Evolutionary conservation across 2,329 filamentous ascomycete genomes (phyloP).

Genomic region (Raffaelea albimanens): DNA sequence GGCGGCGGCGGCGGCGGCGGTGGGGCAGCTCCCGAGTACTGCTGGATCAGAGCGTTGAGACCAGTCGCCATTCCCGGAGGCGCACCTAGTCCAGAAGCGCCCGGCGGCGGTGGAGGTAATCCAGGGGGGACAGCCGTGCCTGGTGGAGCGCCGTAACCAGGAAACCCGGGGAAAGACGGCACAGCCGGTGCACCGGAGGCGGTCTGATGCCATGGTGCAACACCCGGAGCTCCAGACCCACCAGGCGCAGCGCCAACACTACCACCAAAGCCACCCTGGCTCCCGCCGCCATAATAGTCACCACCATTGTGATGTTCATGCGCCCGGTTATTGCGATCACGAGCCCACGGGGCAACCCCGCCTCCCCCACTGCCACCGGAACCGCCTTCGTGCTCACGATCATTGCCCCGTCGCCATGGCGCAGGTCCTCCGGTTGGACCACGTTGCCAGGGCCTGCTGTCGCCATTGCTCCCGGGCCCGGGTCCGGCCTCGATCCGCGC

Average conservation of each 20-base stretch:
- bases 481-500: slow-evolving; percentile 83
- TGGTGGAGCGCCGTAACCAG: slow-evolving; percentile 40
- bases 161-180: slow-evolving; percentile 16
- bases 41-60: slow-evolving; percentile 56
- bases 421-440: slow-evolving; percentile 76
- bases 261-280: slow-evolving; percentile 14
- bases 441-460: slow-evolving; percentile 79
- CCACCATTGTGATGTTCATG: slow-evolving; percentile 29
- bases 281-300: slow-evolving; percentile 25
- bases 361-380: slow-evolving; percentile 24
- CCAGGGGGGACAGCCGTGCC: slow-evolving; percentile 26
- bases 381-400: slow-evolving; percentile 35
- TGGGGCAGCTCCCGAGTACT: slow-evolving; percentile 30
- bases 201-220: slow-evolving; percentile 29
- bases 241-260: slow-evolving; percentile 20
- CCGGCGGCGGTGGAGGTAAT: slow-evolving; percentile 10
- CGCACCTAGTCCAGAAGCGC: slow-evolving; percentile 20
- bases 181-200: slow-evolving; percentile 26
- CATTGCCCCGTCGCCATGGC: slow-evolving; percentile 61
- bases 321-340: slow-evolving; percentile 43
- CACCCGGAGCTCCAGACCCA: slow-evolving; percentile 46
- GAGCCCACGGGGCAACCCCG: slow-evolving; percentile 49
- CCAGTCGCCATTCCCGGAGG: slow-evolving; percentile 45
- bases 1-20: slow-evolving; percentile 12
- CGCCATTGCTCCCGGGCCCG: slow-evolving; percentile 46